Percentiles rank a stretch among this genome's conserved stretches.
Conservation (phyloP, 257 asterid genomes). For the Schizonepeta tenuifolia region DNA sequence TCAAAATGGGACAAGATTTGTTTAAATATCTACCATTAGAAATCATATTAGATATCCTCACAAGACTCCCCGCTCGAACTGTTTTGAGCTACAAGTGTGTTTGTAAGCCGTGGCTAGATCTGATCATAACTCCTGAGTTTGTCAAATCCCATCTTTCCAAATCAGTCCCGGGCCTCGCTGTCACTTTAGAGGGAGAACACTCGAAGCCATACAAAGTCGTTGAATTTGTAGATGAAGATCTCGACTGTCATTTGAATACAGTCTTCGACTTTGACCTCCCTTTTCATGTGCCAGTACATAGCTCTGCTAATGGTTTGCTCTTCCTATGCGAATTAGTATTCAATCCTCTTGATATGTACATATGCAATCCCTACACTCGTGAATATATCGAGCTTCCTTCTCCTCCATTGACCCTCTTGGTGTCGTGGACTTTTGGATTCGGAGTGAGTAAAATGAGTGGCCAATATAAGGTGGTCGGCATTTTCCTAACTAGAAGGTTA, state of each 20-base stretch:
- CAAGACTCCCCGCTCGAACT: background rate
- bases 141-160: background rate
- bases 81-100: background rate
- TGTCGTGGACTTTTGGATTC: background rate
- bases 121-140: background rate
- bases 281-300: background rate
- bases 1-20: no score
- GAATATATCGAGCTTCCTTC: background rate
- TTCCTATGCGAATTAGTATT: background rate
- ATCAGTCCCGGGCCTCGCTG: background rate
- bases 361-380: slow-evolving; percentile 34
- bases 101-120: background rate
- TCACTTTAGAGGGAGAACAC: no score
- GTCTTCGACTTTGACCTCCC: background rate
- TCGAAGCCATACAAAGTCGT: background rate
- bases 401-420: background rate
- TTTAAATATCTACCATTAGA: no score
- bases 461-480: slow-evolving; percentile 37
- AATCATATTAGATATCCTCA: no score
- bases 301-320: slow-evolving; percentile 34
- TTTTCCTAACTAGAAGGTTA: no score
- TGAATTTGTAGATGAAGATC: slow-evolving; percentile 31
- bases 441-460: slow-evolving; percentile 9
- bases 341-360: background rate
- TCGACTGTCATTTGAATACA: background rate